Conservation (phyloP, 257 asterid species). For the Agastache rugosa region DNA sequence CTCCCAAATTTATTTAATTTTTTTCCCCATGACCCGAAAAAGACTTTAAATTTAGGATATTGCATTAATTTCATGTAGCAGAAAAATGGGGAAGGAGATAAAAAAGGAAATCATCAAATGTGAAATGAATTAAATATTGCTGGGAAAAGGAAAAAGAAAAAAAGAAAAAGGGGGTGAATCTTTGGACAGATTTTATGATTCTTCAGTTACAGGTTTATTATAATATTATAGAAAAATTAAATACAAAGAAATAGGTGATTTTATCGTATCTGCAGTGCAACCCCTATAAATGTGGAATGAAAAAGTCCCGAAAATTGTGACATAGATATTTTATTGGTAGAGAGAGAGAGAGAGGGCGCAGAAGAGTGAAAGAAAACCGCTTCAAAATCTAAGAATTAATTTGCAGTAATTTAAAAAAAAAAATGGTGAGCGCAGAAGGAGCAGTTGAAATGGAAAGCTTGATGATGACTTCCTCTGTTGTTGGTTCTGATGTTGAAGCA, state of each 20-base stretch:
- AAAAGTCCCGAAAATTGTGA: not conserved
- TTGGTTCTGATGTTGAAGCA: not conserved
- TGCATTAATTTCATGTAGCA: not conserved
- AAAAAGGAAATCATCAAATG: not conserved
- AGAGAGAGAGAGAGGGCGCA: not conserved
- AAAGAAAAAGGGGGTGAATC: not conserved
- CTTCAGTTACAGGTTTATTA: not conserved
- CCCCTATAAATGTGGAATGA: constrained; percentile 20
- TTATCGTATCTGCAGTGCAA: not conserved
- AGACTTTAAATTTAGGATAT: not conserved
- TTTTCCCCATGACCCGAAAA: not conserved
- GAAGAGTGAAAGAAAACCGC: not conserved
- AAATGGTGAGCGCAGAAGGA: constrained; percentile 41
- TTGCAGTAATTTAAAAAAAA: not conserved
- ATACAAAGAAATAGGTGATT: not conserved
- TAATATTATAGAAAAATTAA: not conserved
- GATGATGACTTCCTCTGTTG: not conserved
- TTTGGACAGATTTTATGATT: not conserved
- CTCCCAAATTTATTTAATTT: not conserved
- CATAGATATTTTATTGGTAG: not conserved
- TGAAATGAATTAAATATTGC: not conserved
- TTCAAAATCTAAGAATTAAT: not conserved
- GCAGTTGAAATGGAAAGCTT: constrained; percentile 30
- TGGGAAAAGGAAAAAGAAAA: not conserved
- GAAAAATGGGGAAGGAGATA: not conserved